Base-by-base conservation (phyloP, 1,284 basidiomycete species). In the Anthracocystis panici-leucophaei region DNA sequence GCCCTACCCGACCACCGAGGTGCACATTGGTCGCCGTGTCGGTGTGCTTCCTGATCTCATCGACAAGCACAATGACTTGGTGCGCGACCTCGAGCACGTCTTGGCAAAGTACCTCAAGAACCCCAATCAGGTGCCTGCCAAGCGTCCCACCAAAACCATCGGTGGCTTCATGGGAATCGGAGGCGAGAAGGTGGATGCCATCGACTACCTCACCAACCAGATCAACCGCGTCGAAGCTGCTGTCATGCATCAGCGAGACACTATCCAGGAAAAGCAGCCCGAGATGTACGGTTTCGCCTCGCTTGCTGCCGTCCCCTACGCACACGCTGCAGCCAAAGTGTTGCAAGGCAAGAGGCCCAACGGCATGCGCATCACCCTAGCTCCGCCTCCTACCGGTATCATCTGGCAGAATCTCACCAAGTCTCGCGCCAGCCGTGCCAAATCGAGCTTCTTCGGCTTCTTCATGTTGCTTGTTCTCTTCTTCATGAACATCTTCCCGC, bases 61-160 rank as follows among this genome's bases (percentile, higher is more conserved):
- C 75, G 90, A 94, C 54, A 91, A 91, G 74, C 94, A 97, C 87
- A 95, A 95, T 86, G 87, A 92, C 54, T 91, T 92, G 14, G 94
- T 97, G 16, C 88, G 91, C 51, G 91, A 94, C 68, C 89, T 97
- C 44, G 95, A 97, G 83, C 87, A 89, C 46, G 88, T 92, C 31
- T 88, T 97, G 16, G 93, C 95, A 50, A 90, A 90, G 74, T 95
- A 95, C 84, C 89, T 96, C 64, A 86, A 87, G 68, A 92, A 93
- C 80, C 90, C 89, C 20, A 92, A 92, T 9, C 90, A 89, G 78
- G 87, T 93, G 42, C 91, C 88, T 25, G 88, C 90, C 71, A 91
- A 91, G 68, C 88, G 94, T 27, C 94, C 94, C 0, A 92, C 88
- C 2, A 89, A 92, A 60, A 88, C 88, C 20, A 85, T 92, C 20